A percentile compares a stretch with the other conserved stretches of the same genome.
phyloP scores from a whole-genome alignment of 208 protist genomes.

The Crithidia sp. region DNA sequence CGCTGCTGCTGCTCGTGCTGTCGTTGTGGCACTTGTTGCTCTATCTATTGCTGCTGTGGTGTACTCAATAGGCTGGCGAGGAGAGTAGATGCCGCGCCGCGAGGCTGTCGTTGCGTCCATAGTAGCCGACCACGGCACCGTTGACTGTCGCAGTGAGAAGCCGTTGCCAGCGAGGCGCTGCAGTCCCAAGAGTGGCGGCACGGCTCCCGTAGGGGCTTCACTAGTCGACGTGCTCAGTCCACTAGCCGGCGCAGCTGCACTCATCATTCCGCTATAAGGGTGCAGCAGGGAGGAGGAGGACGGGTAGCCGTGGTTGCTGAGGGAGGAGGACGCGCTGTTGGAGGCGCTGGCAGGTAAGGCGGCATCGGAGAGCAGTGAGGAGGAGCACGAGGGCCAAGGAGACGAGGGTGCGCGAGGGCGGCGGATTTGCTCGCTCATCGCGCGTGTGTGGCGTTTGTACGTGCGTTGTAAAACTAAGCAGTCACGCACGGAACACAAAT shows the following conservation, averaged over 20 bases:
- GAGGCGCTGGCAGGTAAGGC: neutral
- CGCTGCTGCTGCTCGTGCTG: neutral
- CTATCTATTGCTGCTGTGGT: neutral
- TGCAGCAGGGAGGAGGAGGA: neutral
- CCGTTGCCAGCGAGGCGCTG: conserved; percentile 23
- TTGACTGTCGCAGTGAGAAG: conserved; percentile 20
- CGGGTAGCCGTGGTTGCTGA: conserved; percentile 5
- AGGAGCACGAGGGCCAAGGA: conserved; percentile 3
- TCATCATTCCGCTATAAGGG: neutral
- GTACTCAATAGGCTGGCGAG: neutral
- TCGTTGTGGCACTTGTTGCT: neutral
- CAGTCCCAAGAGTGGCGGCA: conserved; percentile 20
- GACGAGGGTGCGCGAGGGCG: neutral
- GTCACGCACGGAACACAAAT: too few species aligned
- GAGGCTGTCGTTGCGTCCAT: neutral
- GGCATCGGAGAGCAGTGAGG: conserved; percentile 3
- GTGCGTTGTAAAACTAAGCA: neutral
- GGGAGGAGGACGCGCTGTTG: conserved; percentile 1
- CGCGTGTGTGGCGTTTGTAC: neutral
- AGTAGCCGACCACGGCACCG: neutral
- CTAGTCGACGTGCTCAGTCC: neutral
- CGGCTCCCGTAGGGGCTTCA: neutral
- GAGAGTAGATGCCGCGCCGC: neutral
- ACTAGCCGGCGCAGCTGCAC: too few species aligned
- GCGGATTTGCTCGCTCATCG: neutral